Evolutionary conservation across 202 grass and related monocot species (phyloP).

Genomic region (Musa balbisiana): DNA sequence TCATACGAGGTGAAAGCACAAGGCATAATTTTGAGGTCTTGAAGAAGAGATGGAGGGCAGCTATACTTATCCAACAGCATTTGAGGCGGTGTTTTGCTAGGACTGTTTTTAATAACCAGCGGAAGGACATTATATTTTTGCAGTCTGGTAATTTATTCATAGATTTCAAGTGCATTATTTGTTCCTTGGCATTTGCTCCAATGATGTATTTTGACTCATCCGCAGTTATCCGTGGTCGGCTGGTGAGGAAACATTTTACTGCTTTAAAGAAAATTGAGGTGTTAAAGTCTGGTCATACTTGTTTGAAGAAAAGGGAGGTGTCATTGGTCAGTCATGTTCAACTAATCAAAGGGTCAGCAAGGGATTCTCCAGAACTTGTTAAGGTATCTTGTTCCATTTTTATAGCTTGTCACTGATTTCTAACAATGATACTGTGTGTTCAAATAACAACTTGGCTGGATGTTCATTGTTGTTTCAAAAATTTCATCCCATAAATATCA

Average conservation of each 20-base stretch:
- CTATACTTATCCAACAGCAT: conserved; percentile 85
- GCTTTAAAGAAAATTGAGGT: conserved; percentile 35
- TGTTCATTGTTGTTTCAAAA: not conserved
- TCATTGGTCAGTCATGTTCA: not conserved
- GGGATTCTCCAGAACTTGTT: not conserved
- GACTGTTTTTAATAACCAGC: conserved; percentile 40
- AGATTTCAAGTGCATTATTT: conserved; percentile 8
- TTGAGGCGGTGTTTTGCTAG: conserved; percentile 42
- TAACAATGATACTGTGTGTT: too few species aligned
- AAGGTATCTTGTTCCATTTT: not conserved
- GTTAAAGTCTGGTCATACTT: not conserved
- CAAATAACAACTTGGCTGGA: not conserved
- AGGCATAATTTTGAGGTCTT: conserved; percentile 45
- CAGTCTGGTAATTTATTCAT: conserved; percentile 56
- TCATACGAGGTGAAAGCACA: conserved; percentile 63
- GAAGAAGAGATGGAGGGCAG: conserved; percentile 66
- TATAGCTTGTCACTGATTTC: too few species aligned
- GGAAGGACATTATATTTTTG: conserved; percentile 57
- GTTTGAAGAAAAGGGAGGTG: conserved; percentile 34
- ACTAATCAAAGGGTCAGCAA: not conserved
- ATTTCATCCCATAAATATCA: not conserved
- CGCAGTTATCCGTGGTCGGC: conserved; percentile 64
- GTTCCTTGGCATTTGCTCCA: conserved; percentile 2
- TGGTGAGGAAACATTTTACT: conserved; percentile 57
- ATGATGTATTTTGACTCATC: conserved; percentile 29